Percentiles rank a stretch among this genome's conserved stretches.
These are phyloP conservation scores for Xanthoconium purpureum DNA, from an alignment of 768 basidiomycete species.

Conservation along the genomic window DNA sequence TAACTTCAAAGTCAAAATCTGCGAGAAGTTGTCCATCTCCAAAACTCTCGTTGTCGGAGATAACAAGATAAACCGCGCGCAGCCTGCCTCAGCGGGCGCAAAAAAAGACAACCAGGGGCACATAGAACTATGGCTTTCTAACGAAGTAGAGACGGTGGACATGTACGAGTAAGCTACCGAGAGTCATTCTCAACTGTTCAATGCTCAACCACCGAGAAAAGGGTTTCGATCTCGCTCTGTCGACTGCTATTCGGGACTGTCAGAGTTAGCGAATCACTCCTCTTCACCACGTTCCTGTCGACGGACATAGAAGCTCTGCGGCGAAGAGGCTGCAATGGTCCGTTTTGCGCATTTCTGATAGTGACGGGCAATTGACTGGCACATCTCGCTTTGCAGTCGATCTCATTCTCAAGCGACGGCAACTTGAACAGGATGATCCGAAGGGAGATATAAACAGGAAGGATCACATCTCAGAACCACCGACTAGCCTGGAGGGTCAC, in stretches of 20 bases:
- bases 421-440: not conserved
- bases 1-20: not conserved
- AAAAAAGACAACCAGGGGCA: not conserved
- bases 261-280: not conserved
- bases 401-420: not conserved
- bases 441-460: not conserved
- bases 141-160: not conserved
- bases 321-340: constrained; percentile 1
- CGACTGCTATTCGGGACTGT: not conserved
- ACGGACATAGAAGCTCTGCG: not conserved
- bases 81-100: not conserved
- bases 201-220: not conserved
- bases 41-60: not conserved
- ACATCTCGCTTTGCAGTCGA: not conserved
- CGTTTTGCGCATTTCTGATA: not conserved
- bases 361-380: not conserved
- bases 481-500: no score
- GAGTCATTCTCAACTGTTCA: no score
- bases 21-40: not conserved
- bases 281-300: not conserved
- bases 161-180: not conserved
- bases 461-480: no score
- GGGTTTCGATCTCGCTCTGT: not conserved
- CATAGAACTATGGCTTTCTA: not conserved
- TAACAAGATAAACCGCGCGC: not conserved